Conservation (phyloP, 169 alveolate genomes). For the Plasmodium reichenowi region DNA sequence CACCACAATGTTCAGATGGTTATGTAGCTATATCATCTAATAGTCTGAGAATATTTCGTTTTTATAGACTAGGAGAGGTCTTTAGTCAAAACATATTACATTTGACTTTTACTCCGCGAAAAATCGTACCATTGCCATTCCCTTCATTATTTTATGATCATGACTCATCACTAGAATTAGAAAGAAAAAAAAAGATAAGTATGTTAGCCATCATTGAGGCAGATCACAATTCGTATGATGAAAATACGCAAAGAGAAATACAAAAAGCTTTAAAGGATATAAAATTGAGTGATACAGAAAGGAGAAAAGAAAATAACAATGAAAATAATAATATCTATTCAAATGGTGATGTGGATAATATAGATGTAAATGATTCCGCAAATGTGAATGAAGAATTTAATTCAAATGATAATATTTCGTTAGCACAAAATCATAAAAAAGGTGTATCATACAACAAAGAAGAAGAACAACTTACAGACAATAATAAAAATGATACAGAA, state of each 20-base stretch:
- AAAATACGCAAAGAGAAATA: constrained; percentile 85
- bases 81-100: constrained; percentile 90
- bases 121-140: constrained; percentile 90
- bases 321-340: background rate
- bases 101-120: constrained; percentile 95
- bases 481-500: background rate
- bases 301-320: background rate
- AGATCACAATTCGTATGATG: constrained; percentile 92
- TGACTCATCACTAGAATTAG: constrained; percentile 75
- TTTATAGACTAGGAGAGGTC: constrained; percentile 91
- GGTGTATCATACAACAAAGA: constrained; percentile 64
- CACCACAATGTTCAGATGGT: constrained; percentile 91
- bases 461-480: constrained; percentile 14
- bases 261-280: constrained; percentile 80
- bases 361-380: background rate
- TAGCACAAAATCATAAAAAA: constrained; percentile 16
- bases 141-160: constrained; percentile 82
- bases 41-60: constrained; percentile 88
- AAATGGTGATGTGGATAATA: background rate
- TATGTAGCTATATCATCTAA: constrained; percentile 93
- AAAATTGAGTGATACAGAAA: constrained; percentile 42
- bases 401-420: background rate
- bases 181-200: constrained; percentile 76
- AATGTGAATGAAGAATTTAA: constrained; percentile 4
- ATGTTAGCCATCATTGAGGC: constrained; percentile 92